These are phyloP conservation scores for Xylaria palmicola DNA, from an alignment of 495 filamentous ascomycete genomes.

Conservation along the genomic window DNA sequence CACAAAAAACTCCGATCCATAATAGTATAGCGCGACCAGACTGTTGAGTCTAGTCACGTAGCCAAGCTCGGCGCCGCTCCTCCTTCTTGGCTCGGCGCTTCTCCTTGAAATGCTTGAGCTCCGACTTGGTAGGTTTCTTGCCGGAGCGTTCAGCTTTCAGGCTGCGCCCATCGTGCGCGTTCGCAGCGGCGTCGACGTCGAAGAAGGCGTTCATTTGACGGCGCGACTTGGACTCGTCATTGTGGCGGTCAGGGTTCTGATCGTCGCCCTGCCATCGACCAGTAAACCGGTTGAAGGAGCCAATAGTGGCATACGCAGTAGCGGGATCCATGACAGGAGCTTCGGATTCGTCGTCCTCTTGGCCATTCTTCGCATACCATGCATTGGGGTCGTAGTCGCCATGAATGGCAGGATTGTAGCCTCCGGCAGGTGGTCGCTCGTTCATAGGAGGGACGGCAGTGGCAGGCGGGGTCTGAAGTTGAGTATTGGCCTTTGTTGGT, in stretches of 20 bases:
- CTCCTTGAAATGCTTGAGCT: conserved; percentile 73
- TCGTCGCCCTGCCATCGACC: conserved; percentile 82
- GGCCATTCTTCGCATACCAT: conserved; percentile 69
- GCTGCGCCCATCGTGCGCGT: conserved; percentile 86
- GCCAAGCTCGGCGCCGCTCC: conserved; percentile 89
- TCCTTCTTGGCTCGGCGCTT: conserved; percentile 79
- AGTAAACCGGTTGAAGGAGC: conserved; percentile 88
- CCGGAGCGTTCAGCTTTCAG: conserved; percentile 84
- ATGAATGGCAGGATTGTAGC: conserved; percentile 95
- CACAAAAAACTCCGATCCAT: conserved; percentile 15
- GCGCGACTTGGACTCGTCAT: conserved; percentile 83
- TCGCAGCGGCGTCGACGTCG: conserved; percentile 96
- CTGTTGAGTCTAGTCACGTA: conserved; percentile 66
- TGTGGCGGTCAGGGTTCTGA: conserved; percentile 54
- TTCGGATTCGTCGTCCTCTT: conserved; percentile 27
- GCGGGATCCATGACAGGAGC: conserved; percentile 27
- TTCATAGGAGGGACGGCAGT: conserved; percentile 32
- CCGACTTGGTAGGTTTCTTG: conserved; percentile 83
- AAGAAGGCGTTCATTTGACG: conserved; percentile 95
- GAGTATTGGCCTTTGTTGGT: conserved; percentile 12
- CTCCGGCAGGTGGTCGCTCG: conserved; percentile 47
- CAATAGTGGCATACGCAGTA: conserved; percentile 62
- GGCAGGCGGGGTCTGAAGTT: conserved; percentile 24
- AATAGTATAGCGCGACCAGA: background rate
- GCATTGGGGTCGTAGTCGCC: conserved; percentile 94